Percentiles rank a stretch among this genome's conserved stretches.
Conservation (phyloP, 78 protist species). For the Mastigamoeba balamuthi region DNA sequence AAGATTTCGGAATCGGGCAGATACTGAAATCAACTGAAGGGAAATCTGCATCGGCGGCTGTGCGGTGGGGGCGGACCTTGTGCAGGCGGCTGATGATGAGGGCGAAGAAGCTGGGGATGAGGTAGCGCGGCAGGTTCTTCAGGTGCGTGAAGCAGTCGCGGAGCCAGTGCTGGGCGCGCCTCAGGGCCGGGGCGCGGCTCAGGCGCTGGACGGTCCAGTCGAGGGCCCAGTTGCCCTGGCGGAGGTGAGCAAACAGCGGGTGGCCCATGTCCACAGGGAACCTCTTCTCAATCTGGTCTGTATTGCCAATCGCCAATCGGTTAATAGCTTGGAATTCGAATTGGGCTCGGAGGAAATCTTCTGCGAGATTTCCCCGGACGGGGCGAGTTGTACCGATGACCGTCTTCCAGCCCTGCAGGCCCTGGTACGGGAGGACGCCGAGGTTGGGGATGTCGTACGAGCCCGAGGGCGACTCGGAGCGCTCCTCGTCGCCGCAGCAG, state of each 20-base stretch:
- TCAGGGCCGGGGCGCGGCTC: neutral
- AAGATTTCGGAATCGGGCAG: too few species aligned
- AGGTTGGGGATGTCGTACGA: conserved; percentile 7
- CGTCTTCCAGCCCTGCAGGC: neutral
- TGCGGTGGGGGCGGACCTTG: too few species aligned
- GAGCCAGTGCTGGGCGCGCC: neutral
- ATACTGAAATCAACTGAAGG: too few species aligned
- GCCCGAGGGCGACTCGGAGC: neutral
- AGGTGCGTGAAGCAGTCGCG: neutral
- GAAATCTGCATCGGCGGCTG: too few species aligned
- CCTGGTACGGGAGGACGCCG: neutral
- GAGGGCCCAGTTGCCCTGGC: conserved; percentile 72
- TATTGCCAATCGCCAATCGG: too few species aligned
- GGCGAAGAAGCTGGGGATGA: conserved; percentile 32
- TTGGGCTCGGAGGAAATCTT: too few species aligned
- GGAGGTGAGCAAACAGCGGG: conserved; percentile 51
- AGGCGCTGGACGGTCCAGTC: conserved; percentile 43
- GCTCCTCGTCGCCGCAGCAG: conserved; percentile 44
- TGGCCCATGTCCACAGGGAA: conserved; percentile 52
- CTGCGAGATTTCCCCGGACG: too few species aligned
- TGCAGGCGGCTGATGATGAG: neutral
- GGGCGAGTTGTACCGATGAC: too few species aligned
- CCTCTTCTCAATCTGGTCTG: neutral
- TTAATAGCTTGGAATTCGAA: too few species aligned
- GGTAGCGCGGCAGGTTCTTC: neutral